Base-by-base conservation (phyloP, 352 stramenopile species). In the Globisporangium abappressorium region DNA sequence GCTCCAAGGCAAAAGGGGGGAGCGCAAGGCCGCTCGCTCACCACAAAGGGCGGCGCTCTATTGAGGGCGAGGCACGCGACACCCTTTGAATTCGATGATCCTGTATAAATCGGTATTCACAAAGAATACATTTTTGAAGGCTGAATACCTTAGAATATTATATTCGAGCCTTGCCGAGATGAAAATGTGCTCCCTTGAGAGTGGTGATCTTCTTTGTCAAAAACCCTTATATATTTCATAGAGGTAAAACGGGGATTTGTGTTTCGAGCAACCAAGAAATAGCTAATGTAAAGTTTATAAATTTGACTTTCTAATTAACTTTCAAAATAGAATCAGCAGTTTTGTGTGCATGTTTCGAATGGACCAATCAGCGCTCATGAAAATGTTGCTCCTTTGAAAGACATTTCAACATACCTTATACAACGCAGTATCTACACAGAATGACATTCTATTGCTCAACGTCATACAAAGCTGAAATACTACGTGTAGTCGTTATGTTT, bases 1-100 rank as follows among this genome's bases (percentile, higher is more conserved):
- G 33, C 22, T 38, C 15, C 24, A 47, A 49, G n/a, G 43, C 43
- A 24, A 51, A 28, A 60, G 49, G 62, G 62, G 30, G 47, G 33
- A 28, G 24, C 15, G 46, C 41, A 51, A 22, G 18, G 43, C 43
- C 7, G 43, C 43, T 51, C 34, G 62, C 62, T 60, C 62, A 67
- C 62, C 62, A 67, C 62, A 67, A 61, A 67, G 53, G n/a, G 56
- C 33, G n/a, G 55, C 30, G 20, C 55, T 61, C 55, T 34, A 65
- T 55, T 46, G 30, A 24, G 28, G 24, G 33, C 43, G 43, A 51
- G 43, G 43, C 43, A 51, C 43, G 43, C 12, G 47, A 22, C 33
- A 11, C 15, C 56, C 49, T 18, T 62, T n/a, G 9, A 47, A 51
- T 24, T 1, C 5, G 5, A 51, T 24, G 9, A 3, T 11, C 9